Evolutionary conservation across 495 filamentous ascomycete species (phyloP), one percentile per base, ranked within the genome.

Genomic region (Hyaloscypha hepaticicola): DNA sequence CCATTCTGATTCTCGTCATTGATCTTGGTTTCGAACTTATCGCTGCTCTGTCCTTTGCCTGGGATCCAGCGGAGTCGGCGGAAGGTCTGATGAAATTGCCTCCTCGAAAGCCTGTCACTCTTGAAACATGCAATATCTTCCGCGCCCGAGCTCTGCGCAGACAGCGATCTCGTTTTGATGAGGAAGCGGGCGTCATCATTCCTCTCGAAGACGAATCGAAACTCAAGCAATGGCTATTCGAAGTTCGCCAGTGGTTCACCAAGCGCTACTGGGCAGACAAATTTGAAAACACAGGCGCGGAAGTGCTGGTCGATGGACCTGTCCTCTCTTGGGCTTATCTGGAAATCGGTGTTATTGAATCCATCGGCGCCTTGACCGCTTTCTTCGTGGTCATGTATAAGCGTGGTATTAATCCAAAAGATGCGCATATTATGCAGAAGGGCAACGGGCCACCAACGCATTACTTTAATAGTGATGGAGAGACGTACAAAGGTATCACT

Each of bases 311-410:
- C 11, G 72, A 74, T 62, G 72, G 70, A 0, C 66, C 72, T 25
- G 65, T 74, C 4, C 65, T 74, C 1, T 74, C 72, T 1, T 69
- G 66, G 66, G 61, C 66, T 8, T 69, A 69, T 38, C 57, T 69
- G 16, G 66, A 69, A 24, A 77, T 88, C 24, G 87, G 88, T 5
- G 67, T 88, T 9, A 69, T 87, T 9, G 83, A 89, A 72, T 84
- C 82, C 14, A 63, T 85, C 60, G 72, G 76, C 0, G 85, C 86
- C 0, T 88, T 88, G 67, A 74, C 81, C 14, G 85, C 90, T 79
- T 79, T 81, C 21, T 90, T 82, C 68, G 86, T 84, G 82, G 84
- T 89, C 63, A 75, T 84, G 57, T 65, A 88, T 70, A 73, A 77
- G 9, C 77, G 77, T 29, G 87, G 87, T 0, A 78, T 90, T 56